Evolutionary conservation across 2,329 filamentous ascomycete genomes (phyloP).

Genomic region (Claviceps lovelessii): DNA sequence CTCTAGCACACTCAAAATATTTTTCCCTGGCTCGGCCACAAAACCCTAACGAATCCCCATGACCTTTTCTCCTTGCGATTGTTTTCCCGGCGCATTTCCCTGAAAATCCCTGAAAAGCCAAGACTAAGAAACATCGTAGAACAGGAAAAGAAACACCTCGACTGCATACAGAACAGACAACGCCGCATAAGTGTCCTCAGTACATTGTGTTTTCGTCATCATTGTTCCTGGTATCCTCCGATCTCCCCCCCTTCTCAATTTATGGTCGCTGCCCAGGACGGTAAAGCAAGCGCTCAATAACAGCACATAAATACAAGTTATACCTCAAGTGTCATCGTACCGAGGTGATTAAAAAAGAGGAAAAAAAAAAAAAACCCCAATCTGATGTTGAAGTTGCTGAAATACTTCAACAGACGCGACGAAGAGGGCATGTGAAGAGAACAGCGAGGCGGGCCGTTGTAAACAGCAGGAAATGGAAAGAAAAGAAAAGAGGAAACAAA

Average conservation of each 20-base stretch:
- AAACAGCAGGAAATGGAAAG: background rate
- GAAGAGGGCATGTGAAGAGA: background rate
- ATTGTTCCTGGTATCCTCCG: background rate
- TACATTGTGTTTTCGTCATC: background rate
- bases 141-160: background rate
- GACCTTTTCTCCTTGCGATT: too few species aligned
- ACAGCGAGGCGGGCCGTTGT: background rate
- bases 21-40: background rate
- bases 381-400: background rate
- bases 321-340: background rate
- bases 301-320: background rate
- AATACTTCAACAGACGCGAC: background rate
- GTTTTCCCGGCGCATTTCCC: too few species aligned
- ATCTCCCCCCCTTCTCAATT: background rate
- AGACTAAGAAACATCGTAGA: background rate
- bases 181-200: background rate
- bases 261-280: background rate
- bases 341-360: background rate
- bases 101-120: background rate
- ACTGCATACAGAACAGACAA: background rate
- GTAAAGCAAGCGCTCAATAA: background rate
- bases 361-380: background rate
- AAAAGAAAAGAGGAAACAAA: background rate
- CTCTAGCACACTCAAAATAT: background rate
- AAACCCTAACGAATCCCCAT: too few species aligned